Percentiles rank a stretch among this genome's conserved stretches.
Conservation (phyloP, 352 stramenopile species). For the Phytophthora parvispora region DNA sequence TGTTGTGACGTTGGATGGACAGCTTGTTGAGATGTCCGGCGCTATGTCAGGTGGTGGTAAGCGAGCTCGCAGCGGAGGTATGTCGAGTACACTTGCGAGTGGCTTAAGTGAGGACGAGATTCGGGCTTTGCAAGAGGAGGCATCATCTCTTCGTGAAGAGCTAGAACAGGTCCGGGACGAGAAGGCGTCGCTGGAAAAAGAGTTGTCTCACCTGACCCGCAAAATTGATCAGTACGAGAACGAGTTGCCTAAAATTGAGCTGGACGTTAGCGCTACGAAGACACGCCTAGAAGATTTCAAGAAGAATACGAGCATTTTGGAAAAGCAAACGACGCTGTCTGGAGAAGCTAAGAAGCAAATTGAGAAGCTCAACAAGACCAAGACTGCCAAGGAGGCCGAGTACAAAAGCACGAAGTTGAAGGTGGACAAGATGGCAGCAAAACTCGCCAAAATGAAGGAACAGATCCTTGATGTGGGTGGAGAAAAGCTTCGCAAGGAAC, state of each 20-base stretch:
- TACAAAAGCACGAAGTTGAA: conserved; percentile 73
- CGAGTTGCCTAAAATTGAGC: conserved; percentile 91
- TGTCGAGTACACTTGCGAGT: conserved; percentile 84
- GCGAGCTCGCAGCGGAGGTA: conserved; percentile 92
- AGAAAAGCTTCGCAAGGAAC: conserved; percentile 95
- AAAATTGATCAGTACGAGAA: conserved; percentile 92
- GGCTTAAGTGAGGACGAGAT: conserved; percentile 75
- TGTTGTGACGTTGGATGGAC: conserved; percentile 98
- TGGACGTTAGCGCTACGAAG: conserved; percentile 82
- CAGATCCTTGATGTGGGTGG: conserved; percentile 97
- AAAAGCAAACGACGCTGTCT: conserved; percentile 91
- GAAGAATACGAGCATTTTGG: conserved; percentile 74
- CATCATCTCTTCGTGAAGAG: conserved; percentile 55
- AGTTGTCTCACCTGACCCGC: conserved; percentile 87
- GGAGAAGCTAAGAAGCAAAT: conserved; percentile 91
- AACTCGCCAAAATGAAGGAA: conserved; percentile 95
- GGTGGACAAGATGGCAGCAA: conserved; percentile 75
- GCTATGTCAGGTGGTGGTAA: conserved; percentile 99
- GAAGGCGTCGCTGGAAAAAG: conserved; percentile 82
- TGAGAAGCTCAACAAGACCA: conserved; percentile 82
- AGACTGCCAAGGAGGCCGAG: conserved; percentile 92
- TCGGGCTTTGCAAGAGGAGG: conserved; percentile 64
- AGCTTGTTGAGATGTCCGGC: conserved; percentile 99
- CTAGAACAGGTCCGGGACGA: conserved; percentile 70
- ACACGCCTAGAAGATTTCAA: conserved; percentile 71